Evolutionary conservation across 495 filamentous ascomycete genomes (phyloP).

Genomic region (Aspergillus incahuasiensis): DNA sequence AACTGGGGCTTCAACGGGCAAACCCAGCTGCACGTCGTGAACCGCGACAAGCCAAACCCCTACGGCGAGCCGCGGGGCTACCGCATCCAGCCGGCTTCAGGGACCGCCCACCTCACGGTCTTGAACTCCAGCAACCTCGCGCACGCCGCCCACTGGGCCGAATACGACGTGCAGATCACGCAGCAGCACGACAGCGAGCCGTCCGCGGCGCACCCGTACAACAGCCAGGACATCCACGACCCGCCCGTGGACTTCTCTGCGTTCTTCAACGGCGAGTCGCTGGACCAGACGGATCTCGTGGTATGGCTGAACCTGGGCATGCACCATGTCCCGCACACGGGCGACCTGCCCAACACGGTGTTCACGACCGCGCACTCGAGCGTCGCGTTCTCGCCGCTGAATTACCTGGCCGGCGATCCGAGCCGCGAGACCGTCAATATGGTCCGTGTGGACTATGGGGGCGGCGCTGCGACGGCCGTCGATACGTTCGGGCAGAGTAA

Average conservation of each 20-base stretch:
- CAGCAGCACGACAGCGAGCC: slow-evolving; percentile 53
- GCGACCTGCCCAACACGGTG: slow-evolving; percentile 51
- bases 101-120: slow-evolving; percentile 44
- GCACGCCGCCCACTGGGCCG: slow-evolving; percentile 45
- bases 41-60: slow-evolving; percentile 46
- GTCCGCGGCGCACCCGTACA: slow-evolving; percentile 38
- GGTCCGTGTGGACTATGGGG: slow-evolving; percentile 38
- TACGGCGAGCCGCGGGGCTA: slow-evolving; percentile 55
- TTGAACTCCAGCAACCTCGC: slow-evolving; percentile 43
- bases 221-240: slow-evolving; percentile 41
- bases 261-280: slow-evolving; percentile 50
- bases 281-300: slow-evolving; percentile 50
- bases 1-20: slow-evolving; percentile 49
- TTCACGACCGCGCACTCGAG: slow-evolving; percentile 43
- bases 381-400: slow-evolving; percentile 44
- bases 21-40: slow-evolving; percentile 48
- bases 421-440: slow-evolving; percentile 31
- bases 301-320: slow-evolving; percentile 42
- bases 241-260: slow-evolving; percentile 52
- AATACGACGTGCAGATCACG: slow-evolving; percentile 47
- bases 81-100: slow-evolving; percentile 41
- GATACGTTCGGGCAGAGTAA: slow-evolving; percentile 33
- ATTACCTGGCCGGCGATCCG: slow-evolving; percentile 34
- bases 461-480: slow-evolving; percentile 29
- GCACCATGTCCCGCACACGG: slow-evolving; percentile 54